Percentiles rank a stretch among this genome's conserved stretches.
Conservation (phyloP, 31 red algal species). For the Porphyra umbilicalis region DNA sequence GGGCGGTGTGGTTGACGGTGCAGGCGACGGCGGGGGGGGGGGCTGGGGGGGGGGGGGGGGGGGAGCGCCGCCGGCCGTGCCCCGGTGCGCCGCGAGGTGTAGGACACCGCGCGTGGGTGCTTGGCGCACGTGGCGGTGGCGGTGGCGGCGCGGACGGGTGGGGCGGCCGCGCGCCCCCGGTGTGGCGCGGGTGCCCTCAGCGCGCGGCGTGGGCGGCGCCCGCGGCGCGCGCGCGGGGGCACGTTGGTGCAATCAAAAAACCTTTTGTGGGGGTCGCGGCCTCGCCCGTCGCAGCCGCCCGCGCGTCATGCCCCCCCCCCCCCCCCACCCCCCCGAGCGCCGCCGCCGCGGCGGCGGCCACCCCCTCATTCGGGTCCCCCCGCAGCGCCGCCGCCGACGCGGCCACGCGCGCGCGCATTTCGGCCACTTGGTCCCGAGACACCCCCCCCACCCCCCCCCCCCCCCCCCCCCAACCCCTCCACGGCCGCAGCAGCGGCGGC, state of each 20-base stretch:
- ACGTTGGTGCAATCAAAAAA: background rate
- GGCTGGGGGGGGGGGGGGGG: background rate
- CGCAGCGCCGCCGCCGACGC: background rate
- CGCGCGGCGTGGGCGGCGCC: background rate
- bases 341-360: background rate
- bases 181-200: too few species aligned
- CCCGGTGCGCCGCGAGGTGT: background rate
- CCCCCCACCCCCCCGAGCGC: background rate
- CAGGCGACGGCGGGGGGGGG: background rate
- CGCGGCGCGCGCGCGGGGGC: background rate
- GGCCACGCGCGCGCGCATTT: background rate
- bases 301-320: background rate
- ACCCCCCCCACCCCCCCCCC: background rate
- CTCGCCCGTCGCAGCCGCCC: too few species aligned
- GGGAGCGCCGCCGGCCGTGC: background rate
- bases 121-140: background rate
- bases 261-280: too few species aligned
- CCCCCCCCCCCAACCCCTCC: background rate
- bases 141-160: background rate
- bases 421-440: background rate
- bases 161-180: too few species aligned
- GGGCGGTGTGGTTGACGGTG: constrained; percentile 2
- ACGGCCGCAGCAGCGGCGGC: background rate
- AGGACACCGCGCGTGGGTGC: background rate
- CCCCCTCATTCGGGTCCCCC: background rate